Evolutionary conservation across 2,329 filamentous ascomycete species (phyloP).

Genomic region (Samsoniella hepiali): DNA sequence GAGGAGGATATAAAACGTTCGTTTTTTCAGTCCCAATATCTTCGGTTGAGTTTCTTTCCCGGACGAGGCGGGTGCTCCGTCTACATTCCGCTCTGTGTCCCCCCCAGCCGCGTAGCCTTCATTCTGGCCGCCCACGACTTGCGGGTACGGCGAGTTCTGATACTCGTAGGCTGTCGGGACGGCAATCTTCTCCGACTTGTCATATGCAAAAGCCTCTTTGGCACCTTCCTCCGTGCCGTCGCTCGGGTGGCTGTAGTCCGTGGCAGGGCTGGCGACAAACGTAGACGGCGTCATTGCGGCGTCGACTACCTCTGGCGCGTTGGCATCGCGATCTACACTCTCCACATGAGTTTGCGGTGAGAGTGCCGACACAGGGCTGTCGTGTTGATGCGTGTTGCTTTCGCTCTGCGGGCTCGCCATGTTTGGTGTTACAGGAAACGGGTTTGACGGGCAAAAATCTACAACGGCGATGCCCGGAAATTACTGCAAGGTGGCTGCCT

Average conservation of each 20-base stretch:
- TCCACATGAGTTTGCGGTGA: background rate
- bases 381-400: background rate
- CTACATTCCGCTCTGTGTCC: background rate
- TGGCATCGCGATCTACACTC: background rate
- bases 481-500: background rate
- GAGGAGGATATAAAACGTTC: constrained; percentile 11
- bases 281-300: background rate
- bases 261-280: constrained; percentile 6
- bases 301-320: background rate
- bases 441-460: too few species aligned
- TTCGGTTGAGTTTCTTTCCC: background rate
- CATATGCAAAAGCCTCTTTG: background rate
- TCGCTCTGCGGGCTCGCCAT: background rate
- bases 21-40: constrained; percentile 12
- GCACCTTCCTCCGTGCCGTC: background rate
- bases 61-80: background rate
- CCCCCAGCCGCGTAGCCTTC: background rate
- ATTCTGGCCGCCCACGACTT: background rate
- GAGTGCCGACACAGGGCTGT: background rate
- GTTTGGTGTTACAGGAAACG: background rate
- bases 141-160: background rate
- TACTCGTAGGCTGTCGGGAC: background rate
- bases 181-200: constrained; percentile 5
- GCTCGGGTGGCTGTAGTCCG: background rate
- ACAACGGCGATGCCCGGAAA: background rate